Evolutionary conservation across 495 filamentous ascomycete genomes (phyloP), one percentile per base, ranked within the genome.

Genomic region (Astrothelium subdiscretum): DNA sequence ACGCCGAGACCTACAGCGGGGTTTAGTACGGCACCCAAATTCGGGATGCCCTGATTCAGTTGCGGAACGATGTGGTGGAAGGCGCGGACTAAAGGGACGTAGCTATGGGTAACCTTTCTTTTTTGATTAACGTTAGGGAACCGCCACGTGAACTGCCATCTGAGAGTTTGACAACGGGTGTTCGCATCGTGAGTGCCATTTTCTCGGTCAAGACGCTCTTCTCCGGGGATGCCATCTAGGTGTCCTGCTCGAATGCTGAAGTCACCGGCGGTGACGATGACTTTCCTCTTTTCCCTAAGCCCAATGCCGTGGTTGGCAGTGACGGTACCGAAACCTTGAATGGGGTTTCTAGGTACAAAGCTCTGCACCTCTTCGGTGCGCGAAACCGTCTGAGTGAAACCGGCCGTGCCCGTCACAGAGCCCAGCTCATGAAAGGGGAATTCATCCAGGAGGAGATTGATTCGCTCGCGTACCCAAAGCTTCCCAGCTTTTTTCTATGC

Each of bases 1-100:
- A 83, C 83, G 5, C 84, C 84, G 11, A 87, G 78, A 2, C 84
- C 83, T 62, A 86, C 84, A 8, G 83, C 83, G 15, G 83, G 83
- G 0, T 83, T 83, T 29, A 86, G 71, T 4, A 85, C 81, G 18
- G 83, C 83, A 8, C 82, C 83, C 15, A 86, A 66, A 64, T 85
- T 85, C 2, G 83, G 82, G 35, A 86, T 85, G 0, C 83, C 83
- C 60, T 79, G 70, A 70, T 85, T 85, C 71, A 85, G 72, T 68
- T 85, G 83, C 68, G 79, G 62, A 20, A 81, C 74, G 12, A 80
- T 78, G 42, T 78, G 66, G 22, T 72, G 73, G 59, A 82, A 81
- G 5, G 76, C 75, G 6, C 75, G 72, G 40, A 86, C 73, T 63
- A 79, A 75, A 0, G 81, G 83, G 12, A 85, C 68, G 71, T 86